Evolutionary conservation across 192 early-diverging fungal species (phyloP).

Genomic region (Entomortierella lignicola): DNA sequence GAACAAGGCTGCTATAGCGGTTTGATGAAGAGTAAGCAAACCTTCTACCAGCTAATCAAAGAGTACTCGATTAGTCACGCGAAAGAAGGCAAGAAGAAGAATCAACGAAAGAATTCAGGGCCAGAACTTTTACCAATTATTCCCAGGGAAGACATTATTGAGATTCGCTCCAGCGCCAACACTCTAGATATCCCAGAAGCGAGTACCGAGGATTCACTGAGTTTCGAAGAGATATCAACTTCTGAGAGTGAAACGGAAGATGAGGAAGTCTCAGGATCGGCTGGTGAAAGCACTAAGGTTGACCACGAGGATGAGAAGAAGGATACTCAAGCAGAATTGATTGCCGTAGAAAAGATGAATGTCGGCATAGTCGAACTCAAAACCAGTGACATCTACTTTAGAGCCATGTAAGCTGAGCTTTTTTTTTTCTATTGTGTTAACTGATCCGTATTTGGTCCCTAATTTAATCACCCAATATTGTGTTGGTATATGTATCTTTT

Average conservation of each 20-base stretch:
- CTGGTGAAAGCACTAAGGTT: not conserved
- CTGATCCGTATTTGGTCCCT: too few relatives aligned
- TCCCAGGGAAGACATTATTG: too few relatives aligned
- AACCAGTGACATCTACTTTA: not conserved
- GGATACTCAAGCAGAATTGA: constrained; percentile 15
- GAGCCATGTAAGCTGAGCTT: constrained; percentile 6
- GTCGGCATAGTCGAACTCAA: not conserved
- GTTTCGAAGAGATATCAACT: not conserved
- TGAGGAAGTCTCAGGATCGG: not conserved
- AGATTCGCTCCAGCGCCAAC: not conserved
- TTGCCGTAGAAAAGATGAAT: constrained; percentile 17
- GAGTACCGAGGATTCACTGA: not conserved
- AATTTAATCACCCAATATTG: not conserved
- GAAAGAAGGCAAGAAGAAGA: not conserved
- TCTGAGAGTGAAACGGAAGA: not conserved
- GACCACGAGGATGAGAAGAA: constrained; percentile 4
- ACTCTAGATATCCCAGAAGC: not conserved
- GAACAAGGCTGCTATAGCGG: not conserved
- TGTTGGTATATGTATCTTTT: not conserved
- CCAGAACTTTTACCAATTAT: too few relatives aligned
- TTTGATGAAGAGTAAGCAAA: not conserved
- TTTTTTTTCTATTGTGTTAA: not conserved
- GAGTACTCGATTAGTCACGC: not conserved
- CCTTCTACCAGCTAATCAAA: not conserved
- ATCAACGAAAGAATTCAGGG: not conserved